Conservation (phyloP, 352 stramenopile genomes). For the Saprolegnia diclina region DNA sequence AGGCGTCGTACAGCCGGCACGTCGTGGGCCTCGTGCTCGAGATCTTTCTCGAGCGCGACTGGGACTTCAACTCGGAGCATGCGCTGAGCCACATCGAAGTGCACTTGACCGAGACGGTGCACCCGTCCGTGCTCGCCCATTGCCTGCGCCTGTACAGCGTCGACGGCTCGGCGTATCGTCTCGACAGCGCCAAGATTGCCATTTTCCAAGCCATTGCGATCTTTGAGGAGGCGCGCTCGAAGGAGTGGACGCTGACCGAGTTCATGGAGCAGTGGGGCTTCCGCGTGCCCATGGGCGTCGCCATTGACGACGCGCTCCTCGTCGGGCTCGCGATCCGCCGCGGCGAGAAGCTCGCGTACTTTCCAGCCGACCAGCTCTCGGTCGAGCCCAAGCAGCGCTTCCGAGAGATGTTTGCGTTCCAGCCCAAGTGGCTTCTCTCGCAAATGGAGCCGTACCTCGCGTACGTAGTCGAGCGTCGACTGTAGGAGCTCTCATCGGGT, state of each 20-base stretch:
- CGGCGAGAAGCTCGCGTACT: constrained; percentile 52
- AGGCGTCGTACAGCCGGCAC: constrained; percentile 43
- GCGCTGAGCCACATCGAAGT: constrained; percentile 38
- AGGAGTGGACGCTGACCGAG: constrained; percentile 28
- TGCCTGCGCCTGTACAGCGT: constrained; percentile 63
- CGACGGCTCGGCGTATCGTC: constrained; percentile 31
- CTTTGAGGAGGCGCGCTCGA: constrained; percentile 45
- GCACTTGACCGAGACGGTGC: constrained; percentile 34
- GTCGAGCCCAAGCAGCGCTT: constrained; percentile 73
- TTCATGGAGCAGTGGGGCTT: constrained; percentile 84
- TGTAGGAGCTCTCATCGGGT: background rate
- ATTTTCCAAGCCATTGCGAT: constrained; percentile 65
- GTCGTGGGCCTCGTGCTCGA: constrained; percentile 76
- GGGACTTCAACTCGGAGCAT: constrained; percentile 42
- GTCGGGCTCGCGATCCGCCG: constrained; percentile 55
- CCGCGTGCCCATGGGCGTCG: constrained; percentile 58
- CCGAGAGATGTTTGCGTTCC: constrained; percentile 63
- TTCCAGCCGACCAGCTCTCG: constrained; percentile 54
- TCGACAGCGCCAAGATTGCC: constrained; percentile 60
- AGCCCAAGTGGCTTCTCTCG: constrained; percentile 78
- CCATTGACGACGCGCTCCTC: constrained; percentile 58
- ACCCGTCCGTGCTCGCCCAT: constrained; percentile 51
- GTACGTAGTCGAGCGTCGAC: constrained; percentile 35
- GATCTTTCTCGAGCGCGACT: constrained; percentile 62
- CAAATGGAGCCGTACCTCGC: constrained; percentile 79